Base-by-base conservation (phyloP, 768 basidiomycete genomes). In the Trametes gibbosa region DNA sequence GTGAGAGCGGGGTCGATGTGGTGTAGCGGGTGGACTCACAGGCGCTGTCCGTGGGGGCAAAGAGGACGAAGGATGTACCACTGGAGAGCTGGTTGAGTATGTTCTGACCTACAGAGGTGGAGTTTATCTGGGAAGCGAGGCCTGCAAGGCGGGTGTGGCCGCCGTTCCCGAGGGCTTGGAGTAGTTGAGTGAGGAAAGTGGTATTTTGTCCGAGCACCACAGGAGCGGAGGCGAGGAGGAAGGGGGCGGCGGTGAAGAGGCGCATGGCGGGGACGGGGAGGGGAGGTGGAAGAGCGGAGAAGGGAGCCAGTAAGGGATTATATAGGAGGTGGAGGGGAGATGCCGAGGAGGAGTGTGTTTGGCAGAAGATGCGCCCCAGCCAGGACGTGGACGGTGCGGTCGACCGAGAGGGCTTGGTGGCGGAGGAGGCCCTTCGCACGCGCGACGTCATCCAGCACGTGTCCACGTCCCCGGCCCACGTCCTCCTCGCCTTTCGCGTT, bases 31-130 rank as follows among this genome's bases (percentile, higher is more conserved):
- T 5, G 37, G 1, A 74, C 78, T 60, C 54, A 85, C 84, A 77
- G 5, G 88, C 86, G 1, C 66, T 64, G 63, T 88, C 76, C 50
- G 69, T 77, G 3, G 86, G 85, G 0, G 81, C 83, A 66, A 88
- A 87, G 14, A 88, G 61, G 0, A 83, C 81, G 58, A 72, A 76
- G 39, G 78, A 58, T 13, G 43, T 73, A 5, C 79, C 81, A 27
- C 69, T 70, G 1, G 76, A 68, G n/a, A 84, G 70, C 54, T 75
- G 62, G 6, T 65, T 46, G 34, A 86, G 70, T n/a, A 86, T 68
- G 17, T 66, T 62, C 56, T 74, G 69, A 5, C 83, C 87, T 7
- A 59, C 66, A 14, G 70, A 50, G 16, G 79, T 81, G 27, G 70
- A 63, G 49, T 83, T 82, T 67, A 86, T 68, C 42, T 68, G 68